Base-by-base conservation (phyloP, 495 filamentous ascomycete species). In the Aspergillus bridgeri region DNA sequence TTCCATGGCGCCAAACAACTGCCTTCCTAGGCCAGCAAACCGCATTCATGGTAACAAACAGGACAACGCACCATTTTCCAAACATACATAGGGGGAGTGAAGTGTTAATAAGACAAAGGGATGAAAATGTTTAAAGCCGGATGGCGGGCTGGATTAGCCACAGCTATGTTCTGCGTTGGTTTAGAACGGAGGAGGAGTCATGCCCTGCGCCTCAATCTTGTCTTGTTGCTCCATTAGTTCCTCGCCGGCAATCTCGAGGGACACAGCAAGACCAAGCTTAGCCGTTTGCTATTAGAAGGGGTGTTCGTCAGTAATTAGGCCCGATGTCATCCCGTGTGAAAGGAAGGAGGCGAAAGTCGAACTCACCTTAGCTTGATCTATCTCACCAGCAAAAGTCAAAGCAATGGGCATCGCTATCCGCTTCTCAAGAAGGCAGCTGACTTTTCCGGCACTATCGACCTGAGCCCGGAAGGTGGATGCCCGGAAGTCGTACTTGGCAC, bases 401-500 rank as follows among this genome's bases (percentile, higher is more conserved):
- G 83, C 85, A 56, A 99, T 90, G 48, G 90, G 86, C 64, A 91
- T 89, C 20, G 92, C 90, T 67, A 99, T 86, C 64, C 90, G 84
- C 86, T 96, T 98, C 81, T 99, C 95, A 58, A 98, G 79, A 64
- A 96, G 79, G 68, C 90, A 94, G 75, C 87, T 89, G 61, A 99
- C 81, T 79, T 92, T 94, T 64, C 95, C 95, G 59, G 90, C 84
- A 67, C 91, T 93, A 75, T 99, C 94, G 52, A 99, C 82, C 75
- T 98, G 95, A 20, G 93, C 94, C 60, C 92, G 84, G 83, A 97
- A 96, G 9, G 89, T 92, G 42, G 90, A 93, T 68, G 89, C 87
- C 57, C 90, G 82, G 86, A 99, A 99, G 69, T 98, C 94, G 72
- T 99, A 99, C 77, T 98, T 99, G 63, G 90, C 91, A 67, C 94